Evolutionary conservation across 2,329 filamentous ascomycete genomes (phyloP).

Genomic region (Aureobasidium lini): DNA sequence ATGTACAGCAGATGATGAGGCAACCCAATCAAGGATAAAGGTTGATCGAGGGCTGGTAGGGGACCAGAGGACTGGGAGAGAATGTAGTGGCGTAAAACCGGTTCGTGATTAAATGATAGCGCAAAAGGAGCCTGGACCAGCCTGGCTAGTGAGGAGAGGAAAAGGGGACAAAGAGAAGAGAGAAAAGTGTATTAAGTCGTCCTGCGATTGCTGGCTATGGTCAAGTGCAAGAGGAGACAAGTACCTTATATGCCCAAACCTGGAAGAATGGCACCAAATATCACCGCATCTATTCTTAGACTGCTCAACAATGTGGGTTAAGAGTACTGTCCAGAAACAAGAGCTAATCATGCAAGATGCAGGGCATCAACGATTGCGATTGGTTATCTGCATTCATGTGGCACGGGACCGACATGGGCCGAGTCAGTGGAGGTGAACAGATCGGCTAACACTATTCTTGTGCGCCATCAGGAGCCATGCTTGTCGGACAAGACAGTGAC

Average conservation of each 20-base stretch:
- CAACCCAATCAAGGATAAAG: slow-evolving; percentile 17
- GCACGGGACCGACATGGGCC: slow-evolving; percentile 3
- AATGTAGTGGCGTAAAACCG: slow-evolving; percentile 24
- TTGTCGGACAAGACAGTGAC: neutral
- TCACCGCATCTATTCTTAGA: slow-evolving; percentile 42
- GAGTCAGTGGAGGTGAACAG: neutral
- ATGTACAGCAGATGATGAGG: slow-evolving; percentile 31
- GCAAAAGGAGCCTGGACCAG: slow-evolving; percentile 40
- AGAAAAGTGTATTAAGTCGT: slow-evolving; percentile 42
- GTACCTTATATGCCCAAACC: slow-evolving; percentile 43
- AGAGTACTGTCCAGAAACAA: slow-evolving; percentile 17
- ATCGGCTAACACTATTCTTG: slow-evolving; percentile 14
- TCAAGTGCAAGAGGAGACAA: slow-evolving; percentile 26
- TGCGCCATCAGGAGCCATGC: slow-evolving; percentile 3
- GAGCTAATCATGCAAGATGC: slow-evolving; percentile 17
- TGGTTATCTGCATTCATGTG: slow-evolving; percentile 15
- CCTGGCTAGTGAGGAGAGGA: slow-evolving; percentile 34
- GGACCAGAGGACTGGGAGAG: slow-evolving; percentile 23
- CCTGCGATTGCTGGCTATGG: slow-evolving; percentile 29
- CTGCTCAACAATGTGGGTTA: slow-evolving; percentile 19
- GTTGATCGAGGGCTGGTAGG: slow-evolving; percentile 23
- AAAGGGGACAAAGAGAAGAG: slow-evolving; percentile 22
- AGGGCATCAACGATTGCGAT: slow-evolving; percentile 16
- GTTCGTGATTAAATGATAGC: slow-evolving; percentile 35
- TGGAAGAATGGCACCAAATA: slow-evolving; percentile 33